Conservation (phyloP, 148 eudicot genomes). For the Oxyria digyna region DNA sequence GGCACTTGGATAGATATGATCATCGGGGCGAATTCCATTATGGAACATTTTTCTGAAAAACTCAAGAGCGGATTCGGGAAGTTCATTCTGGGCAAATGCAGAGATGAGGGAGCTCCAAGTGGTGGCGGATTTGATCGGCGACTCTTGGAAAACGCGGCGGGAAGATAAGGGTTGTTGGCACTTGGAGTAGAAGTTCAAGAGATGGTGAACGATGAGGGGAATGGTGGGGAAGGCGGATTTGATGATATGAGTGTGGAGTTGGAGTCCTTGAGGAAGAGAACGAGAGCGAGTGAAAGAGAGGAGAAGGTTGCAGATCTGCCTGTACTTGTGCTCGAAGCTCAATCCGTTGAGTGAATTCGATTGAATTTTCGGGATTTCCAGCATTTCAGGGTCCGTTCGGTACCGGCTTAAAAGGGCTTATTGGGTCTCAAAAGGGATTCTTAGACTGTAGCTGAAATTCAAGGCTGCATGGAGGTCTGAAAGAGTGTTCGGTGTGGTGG, state of each 20-base stretch:
- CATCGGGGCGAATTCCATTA: constrained; percentile 22
- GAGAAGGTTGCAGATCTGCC: constrained; percentile 34
- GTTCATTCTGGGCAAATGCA: constrained; percentile 32
- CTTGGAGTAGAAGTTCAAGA: constrained; percentile 76
- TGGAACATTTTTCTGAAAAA: constrained; percentile 19
- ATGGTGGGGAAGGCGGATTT: constrained; percentile 42
- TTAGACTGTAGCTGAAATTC: too few relatives aligned
- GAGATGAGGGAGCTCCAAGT: constrained; percentile 37
- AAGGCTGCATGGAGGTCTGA: too few relatives aligned
- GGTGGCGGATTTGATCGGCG: constrained; percentile 22
- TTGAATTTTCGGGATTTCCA: not conserved
- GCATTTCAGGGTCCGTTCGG: too few relatives aligned
- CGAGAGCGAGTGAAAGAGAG: constrained; percentile 34
- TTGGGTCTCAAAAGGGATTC: too few relatives aligned
- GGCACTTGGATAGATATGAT: constrained; percentile 32
- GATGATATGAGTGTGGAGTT: constrained; percentile 56
- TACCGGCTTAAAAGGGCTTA: too few relatives aligned
- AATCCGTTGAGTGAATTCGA: constrained; percentile 13
- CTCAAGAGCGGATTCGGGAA: constrained; percentile 21
- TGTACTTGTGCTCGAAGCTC: constrained; percentile 22
- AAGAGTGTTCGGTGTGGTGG: too few relatives aligned
- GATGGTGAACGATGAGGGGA: constrained; percentile 59
- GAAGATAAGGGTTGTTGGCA: constrained; percentile 38
- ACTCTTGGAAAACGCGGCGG: constrained; percentile 41
- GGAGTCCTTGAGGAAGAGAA: constrained; percentile 37